Conservation (phyloP, 768 basidiomycete species). For the Amyloporia xantha region DNA sequence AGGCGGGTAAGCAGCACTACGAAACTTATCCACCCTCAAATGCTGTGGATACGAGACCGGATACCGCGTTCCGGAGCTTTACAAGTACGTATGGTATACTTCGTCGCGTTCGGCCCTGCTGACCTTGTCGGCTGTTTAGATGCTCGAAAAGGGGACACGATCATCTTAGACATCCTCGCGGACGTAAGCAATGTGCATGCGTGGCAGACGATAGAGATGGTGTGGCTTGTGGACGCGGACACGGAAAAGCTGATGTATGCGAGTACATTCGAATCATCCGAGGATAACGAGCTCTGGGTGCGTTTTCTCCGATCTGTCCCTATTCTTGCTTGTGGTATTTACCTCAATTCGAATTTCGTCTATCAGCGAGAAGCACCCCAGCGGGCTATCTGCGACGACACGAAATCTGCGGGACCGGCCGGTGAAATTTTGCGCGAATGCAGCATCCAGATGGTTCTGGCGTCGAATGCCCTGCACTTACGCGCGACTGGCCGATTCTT, state of each 20-base stretch:
- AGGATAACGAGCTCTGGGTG: slow-evolving; percentile 20
- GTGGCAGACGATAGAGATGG: slow-evolving; percentile 23
- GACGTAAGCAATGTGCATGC: slow-evolving; percentile 16
- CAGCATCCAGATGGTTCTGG: slow-evolving; percentile 14
- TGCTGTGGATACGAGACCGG: slow-evolving; percentile 48
- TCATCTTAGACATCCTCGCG: slow-evolving; percentile 33
- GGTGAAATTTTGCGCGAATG: slow-evolving; percentile 9
- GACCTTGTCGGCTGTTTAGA: slow-evolving; percentile 9
- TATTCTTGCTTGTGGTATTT: no score
- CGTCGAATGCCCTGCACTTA: slow-evolving; percentile 10
- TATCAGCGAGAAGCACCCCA: slow-evolving; percentile 7
- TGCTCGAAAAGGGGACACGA: slow-evolving; percentile 29
- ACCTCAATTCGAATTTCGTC: not conserved
- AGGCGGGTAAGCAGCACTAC: slow-evolving; percentile 31
- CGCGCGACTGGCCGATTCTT: slow-evolving; percentile 14
- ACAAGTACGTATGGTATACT: slow-evolving; percentile 30
- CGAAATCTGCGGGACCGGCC: not conserved
- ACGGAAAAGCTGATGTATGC: slow-evolving; percentile 21
- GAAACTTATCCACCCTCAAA: slow-evolving; percentile 39
- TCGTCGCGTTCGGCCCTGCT: not conserved
- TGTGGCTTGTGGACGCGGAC: slow-evolving; percentile 29
- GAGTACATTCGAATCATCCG: slow-evolving; percentile 16
- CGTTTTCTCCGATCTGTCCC: not conserved
- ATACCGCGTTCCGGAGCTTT: slow-evolving; percentile 46
- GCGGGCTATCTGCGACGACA: slow-evolving; percentile 11